Evolutionary conservation across 2,329 filamentous ascomycete species (phyloP), one percentile per base, ranked within the genome.

Genomic region (Neofusicoccum laricinum): DNA sequence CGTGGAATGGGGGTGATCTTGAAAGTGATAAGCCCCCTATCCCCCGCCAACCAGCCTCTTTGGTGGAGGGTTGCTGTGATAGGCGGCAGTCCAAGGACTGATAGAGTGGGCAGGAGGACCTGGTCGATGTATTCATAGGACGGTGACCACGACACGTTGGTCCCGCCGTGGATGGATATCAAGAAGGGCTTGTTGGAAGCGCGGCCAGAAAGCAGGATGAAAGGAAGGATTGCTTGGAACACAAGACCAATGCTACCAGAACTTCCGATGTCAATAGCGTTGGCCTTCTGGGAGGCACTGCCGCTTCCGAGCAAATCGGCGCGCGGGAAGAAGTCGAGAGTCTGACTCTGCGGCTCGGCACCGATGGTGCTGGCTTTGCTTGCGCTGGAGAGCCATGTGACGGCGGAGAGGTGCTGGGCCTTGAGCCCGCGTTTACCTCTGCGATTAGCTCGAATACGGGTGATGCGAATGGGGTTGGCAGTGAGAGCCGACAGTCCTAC

Each of bases 181-280:
- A 25, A 17, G 40, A 53, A 51, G 15, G 45, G 43, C 30, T 50
- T 15, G 15, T 11, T 38, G 64, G 14, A 59, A 41, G 61, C 50
- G 43, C 45, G 43, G 38, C 68, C 64, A 36, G 73, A 72, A 71
- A 85, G 82, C 1, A 88, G 72, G 2, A 88, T 71, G 67, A 82
- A 87, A 0, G 86, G 86, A 43, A 88, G 80, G 3, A 88, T 74
- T 4, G 86, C 85, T 70, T 88, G 86, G 61, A 88, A 79, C 0
- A 86, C 80, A 12, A 88, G 76, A 51, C 81, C 84, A 4, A 85
- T 79, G 17, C 81, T 83, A 0, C 86, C 86, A 0, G 84, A 82
- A 2, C 74, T 77, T 14, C 61, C 61, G n/a, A 63, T 55, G 49
- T 71, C 49, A 75, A 75, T 10, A 66, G 67, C 63, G 73, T 76